These are phyloP conservation scores for Candida arabinofermentans DNA, from an alignment of 805 yeast species.

Conservation along the genomic window DNA sequence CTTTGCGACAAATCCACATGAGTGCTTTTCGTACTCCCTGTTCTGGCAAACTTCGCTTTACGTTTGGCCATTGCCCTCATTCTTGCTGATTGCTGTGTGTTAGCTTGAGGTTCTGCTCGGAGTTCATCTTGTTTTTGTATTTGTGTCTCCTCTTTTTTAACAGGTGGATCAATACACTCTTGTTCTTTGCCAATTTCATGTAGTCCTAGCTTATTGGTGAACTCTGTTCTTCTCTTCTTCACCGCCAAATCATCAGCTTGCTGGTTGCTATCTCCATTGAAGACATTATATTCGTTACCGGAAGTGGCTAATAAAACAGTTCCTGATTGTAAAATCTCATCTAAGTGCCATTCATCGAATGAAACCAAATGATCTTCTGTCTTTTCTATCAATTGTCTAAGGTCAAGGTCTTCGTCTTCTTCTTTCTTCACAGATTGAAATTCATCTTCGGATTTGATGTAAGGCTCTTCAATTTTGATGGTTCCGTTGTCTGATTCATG, in stretches of 20 bases:
- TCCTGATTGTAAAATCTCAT: constrained; percentile 46
- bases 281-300: constrained; percentile 36
- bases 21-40: constrained; percentile 38
- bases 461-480: constrained; percentile 5
- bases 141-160: not conserved
- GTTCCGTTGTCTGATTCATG: too few relatives aligned
- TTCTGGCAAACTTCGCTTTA: constrained; percentile 71
- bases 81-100: constrained; percentile 55
- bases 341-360: constrained; percentile 48
- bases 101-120: constrained; percentile 2
- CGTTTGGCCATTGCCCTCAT: constrained; percentile 93
- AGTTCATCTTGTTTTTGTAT: constrained; percentile 6
- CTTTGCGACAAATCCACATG: constrained; percentile 71
- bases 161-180: constrained; percentile 3
- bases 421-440: constrained; percentile 17
- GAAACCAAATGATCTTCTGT: constrained; percentile 43
- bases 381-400: constrained; percentile 36
- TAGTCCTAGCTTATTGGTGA: constrained; percentile 28
- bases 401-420: constrained; percentile 28
- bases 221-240: constrained; percentile 26
- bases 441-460: constrained; percentile 11
- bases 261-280: constrained; percentile 5
- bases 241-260: constrained; percentile 5
- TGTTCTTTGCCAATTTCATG: constrained; percentile 16
- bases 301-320: constrained; percentile 62